A percentile compares a stretch with the other conserved stretches of the same genome.
phyloP scores from a whole-genome alignment of 2,329 filamentous ascomycete species.

The Pyrenophora teres region DNA sequence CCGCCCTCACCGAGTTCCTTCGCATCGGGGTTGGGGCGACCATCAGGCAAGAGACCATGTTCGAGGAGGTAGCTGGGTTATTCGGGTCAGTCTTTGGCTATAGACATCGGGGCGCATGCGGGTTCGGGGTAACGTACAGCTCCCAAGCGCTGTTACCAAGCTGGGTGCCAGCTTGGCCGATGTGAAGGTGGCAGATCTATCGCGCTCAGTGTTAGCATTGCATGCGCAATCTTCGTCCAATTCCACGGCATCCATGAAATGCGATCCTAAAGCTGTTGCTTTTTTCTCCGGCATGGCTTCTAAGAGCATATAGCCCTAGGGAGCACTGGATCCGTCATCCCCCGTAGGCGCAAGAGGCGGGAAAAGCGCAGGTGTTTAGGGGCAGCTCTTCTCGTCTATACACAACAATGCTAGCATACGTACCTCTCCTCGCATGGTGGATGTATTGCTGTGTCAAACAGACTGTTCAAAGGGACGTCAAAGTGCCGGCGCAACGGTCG shows the following conservation, averaged over 20 bases:
- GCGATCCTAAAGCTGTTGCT: background rate
- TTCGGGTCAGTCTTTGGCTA: conserved; percentile 20
- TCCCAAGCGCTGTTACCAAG: conserved; percentile 77
- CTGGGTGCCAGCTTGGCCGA: conserved; percentile 74
- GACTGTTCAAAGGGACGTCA: conserved; percentile 32
- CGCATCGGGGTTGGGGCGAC: conserved; percentile 65
- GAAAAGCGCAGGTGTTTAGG: conserved; percentile 1
- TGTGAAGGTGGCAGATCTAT: conserved; percentile 69
- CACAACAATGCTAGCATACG: conserved; percentile 19
- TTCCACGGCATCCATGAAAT: background rate
- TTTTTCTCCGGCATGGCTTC: background rate
- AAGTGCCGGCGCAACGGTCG: conserved; percentile 13
- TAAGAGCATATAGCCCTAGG: background rate
- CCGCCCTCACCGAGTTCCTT: conserved; percentile 65
- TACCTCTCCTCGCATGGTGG: conserved; percentile 51
- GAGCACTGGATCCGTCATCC: conserved; percentile 4
- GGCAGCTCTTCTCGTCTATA: background rate
- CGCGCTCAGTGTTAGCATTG: conserved; percentile 21
- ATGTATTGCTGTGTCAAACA: conserved; percentile 43
- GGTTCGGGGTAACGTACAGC: conserved; percentile 60
- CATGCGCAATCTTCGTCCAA: background rate
- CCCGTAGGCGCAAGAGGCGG: conserved; percentile 11
- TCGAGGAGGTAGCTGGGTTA: conserved; percentile 70
- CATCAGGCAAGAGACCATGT: conserved; percentile 70
- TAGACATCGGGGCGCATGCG: conserved; percentile 13